Evolutionary conservation across 1,284 basidiomycete species (phyloP), one percentile per base, ranked within the genome.

Genomic region (Ustilago nuda): DNA sequence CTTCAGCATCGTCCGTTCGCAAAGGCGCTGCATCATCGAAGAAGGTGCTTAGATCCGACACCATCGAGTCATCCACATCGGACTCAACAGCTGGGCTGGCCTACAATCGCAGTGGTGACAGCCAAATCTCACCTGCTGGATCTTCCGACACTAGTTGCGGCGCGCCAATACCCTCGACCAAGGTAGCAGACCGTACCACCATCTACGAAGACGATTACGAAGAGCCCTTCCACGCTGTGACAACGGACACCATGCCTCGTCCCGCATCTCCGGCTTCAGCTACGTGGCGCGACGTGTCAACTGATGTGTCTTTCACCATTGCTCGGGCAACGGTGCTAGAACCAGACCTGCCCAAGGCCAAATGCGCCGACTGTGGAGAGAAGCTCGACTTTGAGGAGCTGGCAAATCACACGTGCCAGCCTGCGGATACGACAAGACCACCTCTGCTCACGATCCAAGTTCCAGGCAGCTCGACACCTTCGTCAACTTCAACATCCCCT

Each of bases 341-440:
- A 39, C 72, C 79, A 0, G 69, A 66, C 0, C 61, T 79, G 36
- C 80, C 80, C 9, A 76, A 72, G 56, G 80, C 80, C 17, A 81
- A 76, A 41, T 82, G 80, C 48, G 80, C 80, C 27, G 80, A 82
- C 50, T 82, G 80, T 54, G 76, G 76, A 43, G 73, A 71, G 41
- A 56, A 60, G 50, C 61, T 82, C 33, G 66, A 68, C 32, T 79
- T 82, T 48, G 79, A 82, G 51, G 79, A 82, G 55, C 69, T 82
- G 19, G 73, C 69, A 30, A 59, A 53, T 19, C 80, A 82, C 50
- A 52, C 70, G 1, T 82, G 80, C 48, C 55, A 62, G 45, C 55
- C 67, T n/a, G 48, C 51, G 13, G 32, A 61, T 32, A 36, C 55
- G 4, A 51, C 58, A 46, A 56, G 56, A 41, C 45, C 53, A 17